Conservation (phyloP, 1,139 yeast species). For the Taiozyma sp. region DNA sequence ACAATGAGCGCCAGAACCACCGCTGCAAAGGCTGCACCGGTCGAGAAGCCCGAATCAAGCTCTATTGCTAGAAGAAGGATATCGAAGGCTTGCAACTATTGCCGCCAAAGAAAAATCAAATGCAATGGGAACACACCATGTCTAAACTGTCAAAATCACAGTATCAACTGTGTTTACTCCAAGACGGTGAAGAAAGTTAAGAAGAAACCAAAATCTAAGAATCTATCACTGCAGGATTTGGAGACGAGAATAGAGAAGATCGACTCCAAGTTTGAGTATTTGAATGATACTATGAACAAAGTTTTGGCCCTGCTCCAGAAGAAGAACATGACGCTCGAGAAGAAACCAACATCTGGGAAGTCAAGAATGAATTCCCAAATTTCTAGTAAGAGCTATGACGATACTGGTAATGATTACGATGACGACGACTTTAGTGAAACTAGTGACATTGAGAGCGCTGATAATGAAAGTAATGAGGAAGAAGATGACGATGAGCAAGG, state of each 20-base stretch:
- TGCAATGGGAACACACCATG: conserved; percentile 69
- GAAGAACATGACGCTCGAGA: conserved; percentile 7
- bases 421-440: neutral
- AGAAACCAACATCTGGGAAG: neutral
- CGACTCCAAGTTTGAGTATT: conserved; percentile 12
- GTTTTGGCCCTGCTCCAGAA: conserved; percentile 10
- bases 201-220: conserved; percentile 14
- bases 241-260: conserved; percentile 17
- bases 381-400: conserved; percentile 1
- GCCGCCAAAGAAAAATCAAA: conserved; percentile 62
- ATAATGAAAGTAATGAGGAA: neutral
- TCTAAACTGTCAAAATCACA: conserved; percentile 44
- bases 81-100: conserved; percentile 46
- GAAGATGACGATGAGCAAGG: neutral
- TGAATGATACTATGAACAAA: conserved; percentile 10
- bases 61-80: conserved; percentile 19
- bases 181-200: conserved; percentile 17
- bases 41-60: neutral
- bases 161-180: conserved; percentile 24
- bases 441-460: neutral
- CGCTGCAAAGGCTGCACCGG: neutral
- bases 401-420: neutral
- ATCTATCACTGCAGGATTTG: conserved; percentile 18
- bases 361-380: neutral
- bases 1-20: neutral